Conservation (phyloP, 2,329 filamentous ascomycete genomes). For the Dryadomyces quercivorus region DNA sequence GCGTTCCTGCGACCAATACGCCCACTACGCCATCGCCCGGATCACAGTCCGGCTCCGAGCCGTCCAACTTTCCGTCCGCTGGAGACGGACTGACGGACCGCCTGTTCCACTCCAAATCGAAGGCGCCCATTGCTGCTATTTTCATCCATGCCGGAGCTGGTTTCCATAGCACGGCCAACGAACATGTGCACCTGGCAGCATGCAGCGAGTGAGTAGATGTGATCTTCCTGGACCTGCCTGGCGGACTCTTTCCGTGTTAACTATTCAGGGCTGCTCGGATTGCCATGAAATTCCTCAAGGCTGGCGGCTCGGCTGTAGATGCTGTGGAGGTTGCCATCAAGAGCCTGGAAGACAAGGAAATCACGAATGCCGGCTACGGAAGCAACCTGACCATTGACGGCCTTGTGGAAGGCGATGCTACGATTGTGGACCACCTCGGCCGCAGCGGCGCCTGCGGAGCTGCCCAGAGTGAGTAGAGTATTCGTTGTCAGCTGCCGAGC, state of each 20-base stretch:
- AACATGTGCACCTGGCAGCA: slow-evolving; percentile 69
- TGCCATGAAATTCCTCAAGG: slow-evolving; percentile 69
- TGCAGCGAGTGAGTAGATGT: slow-evolving; percentile 65
- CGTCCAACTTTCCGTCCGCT: neutral
- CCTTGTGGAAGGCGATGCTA: slow-evolving; percentile 87
- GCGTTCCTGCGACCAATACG: neutral
- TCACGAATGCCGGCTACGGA: slow-evolving; percentile 92
- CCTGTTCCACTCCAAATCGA: slow-evolving; percentile 13
- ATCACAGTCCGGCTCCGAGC: neutral
- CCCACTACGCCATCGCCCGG: neutral
- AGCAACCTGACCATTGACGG: slow-evolving; percentile 91
- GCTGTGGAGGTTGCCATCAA: slow-evolving; percentile 84
- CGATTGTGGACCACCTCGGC: slow-evolving; percentile 80
- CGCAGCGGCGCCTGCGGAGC: slow-evolving; percentile 90
- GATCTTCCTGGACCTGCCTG: neutral
- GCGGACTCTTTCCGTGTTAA: neutral
- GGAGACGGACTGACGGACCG: slow-evolving; percentile 15
- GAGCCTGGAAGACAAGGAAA: slow-evolving; percentile 81
- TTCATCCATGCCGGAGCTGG: slow-evolving; percentile 95
- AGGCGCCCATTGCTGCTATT: slow-evolving; percentile 43
- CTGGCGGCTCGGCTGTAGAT: slow-evolving; percentile 70
- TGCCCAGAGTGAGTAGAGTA: slow-evolving; percentile 64
- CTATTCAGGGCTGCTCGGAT: slow-evolving; percentile 60
- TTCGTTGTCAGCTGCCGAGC: neutral
- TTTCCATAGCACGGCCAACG: slow-evolving; percentile 81